Evolutionary conservation across 2,329 filamentous ascomycete species (phyloP), one percentile per base, ranked within the genome.

Genomic region (Clathrospora elynae): DNA sequence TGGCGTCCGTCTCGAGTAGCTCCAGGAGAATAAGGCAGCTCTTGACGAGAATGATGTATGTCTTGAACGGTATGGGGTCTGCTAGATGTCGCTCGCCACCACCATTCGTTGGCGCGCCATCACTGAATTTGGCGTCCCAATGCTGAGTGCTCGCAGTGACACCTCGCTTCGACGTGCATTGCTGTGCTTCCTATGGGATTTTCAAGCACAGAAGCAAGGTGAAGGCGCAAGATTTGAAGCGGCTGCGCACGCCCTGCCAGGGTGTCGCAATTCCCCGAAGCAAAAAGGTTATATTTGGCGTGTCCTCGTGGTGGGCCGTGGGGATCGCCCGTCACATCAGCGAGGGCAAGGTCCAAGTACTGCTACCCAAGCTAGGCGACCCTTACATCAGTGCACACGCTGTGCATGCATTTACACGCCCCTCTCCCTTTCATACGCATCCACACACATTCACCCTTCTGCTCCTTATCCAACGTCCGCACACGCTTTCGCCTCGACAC

Each of bases 251-350:
- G n/a, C n/a, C n/a, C n/a, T n/a, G n/a, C 18, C 34, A 36, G 40
- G 19, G 28, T 47, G 32, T 37, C 30, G 41, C 46, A 43, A 46
- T 53, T 45, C 51, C 49, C 53, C 49, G 49, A 53, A 31, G 38
- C 50, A 53, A 42, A 47, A 54, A 36, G 47, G 41, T 30, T 42
- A 36, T 52, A 56, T 58, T 56, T 56, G 48, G 50, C 32, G 35
- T 45, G 48, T 40, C 40, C 48, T 43, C 45, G 49, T 51, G 46
- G 51, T 44, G 38, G 49, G 23, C 10, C 13, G 18, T 44, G 45
- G 51, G 28, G 42, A 45, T 39, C 44, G 35, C n/a, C n/a, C n/a
- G n/a, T n/a, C n/a, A 40, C 51, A 48, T 43, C 42, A 43, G 41
- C 44, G 41, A 42, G 41, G 49, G 50, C 49, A 40, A 28, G 39